Conservation (phyloP, 768 basidiomycete genomes). For the Pleurotus eryngii region DNA sequence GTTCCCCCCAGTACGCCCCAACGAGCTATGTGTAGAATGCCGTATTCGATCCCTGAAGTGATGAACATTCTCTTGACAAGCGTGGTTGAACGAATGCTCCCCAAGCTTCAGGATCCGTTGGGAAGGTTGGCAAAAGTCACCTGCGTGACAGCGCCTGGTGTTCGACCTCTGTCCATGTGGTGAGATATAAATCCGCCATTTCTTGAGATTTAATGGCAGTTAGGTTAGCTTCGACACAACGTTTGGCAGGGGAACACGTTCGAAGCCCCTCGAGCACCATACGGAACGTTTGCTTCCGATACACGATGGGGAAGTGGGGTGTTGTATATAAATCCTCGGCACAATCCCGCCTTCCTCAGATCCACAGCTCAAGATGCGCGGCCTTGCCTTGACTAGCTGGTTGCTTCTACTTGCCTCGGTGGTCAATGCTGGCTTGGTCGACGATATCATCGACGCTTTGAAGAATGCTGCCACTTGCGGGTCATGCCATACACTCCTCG, state of each 20-base stretch:
- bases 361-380: neutral
- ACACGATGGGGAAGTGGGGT: neutral
- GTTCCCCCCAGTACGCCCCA: neutral
- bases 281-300: neutral
- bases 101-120: slow-evolving; percentile 4
- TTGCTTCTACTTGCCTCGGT: slow-evolving; percentile 3
- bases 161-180: neutral
- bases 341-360: neutral
- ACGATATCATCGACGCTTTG: slow-evolving; percentile 40
- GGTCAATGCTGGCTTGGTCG: slow-evolving; percentile 28
- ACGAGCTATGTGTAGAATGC: neutral
- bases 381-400: slow-evolving; percentile 2
- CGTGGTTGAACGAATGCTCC: neutral
- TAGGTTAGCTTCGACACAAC: neutral
- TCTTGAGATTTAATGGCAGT: slow-evolving; percentile 8
- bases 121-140: neutral
- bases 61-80: neutral
- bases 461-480: slow-evolving; percentile 45
- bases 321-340: neutral
- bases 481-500: slow-evolving; percentile 48
- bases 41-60: neutral
- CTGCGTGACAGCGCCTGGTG: neutral
- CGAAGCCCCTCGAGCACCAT: neutral
- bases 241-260: neutral
- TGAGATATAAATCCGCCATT: neutral